These are phyloP conservation scores for Cavenderia fasciculata DNA, from an alignment of 78 protist genomes.

Conservation along the genomic window DNA sequence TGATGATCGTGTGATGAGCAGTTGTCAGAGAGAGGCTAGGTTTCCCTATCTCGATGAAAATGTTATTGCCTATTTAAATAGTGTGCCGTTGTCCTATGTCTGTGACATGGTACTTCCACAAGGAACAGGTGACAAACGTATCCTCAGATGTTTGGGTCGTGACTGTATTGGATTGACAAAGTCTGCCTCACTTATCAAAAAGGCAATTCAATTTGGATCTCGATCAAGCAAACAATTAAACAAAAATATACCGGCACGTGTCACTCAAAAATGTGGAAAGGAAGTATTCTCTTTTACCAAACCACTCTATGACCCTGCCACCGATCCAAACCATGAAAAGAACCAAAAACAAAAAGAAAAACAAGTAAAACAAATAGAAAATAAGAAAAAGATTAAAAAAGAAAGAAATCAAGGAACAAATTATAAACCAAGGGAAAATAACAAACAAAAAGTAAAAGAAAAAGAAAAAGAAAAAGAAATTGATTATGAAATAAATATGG, in stretches of 20 bases:
- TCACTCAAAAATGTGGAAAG: conserved; percentile 63
- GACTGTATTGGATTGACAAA: conserved; percentile 32
- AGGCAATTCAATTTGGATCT: conserved; percentile 91
- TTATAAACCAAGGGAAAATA: too few relatives aligned
- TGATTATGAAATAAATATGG: too few relatives aligned
- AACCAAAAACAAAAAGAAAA: conserved; percentile 2
- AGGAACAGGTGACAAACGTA: conserved; percentile 82
- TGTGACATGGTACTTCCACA: conserved; percentile 59
- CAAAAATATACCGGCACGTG: conserved; percentile 39
- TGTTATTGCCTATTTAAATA: conserved; percentile 36
- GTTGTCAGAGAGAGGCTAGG: conserved; percentile 88
- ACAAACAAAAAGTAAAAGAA: too few relatives aligned
- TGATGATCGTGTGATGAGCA: conserved; percentile 92
- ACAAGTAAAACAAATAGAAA: neutral
- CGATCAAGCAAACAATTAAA: conserved; percentile 57
- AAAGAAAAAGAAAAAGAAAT: too few relatives aligned
- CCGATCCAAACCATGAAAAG: conserved; percentile 13
- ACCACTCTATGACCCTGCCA: conserved; percentile 40
- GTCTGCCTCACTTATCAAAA: conserved; percentile 62
- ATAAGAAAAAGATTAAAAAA: conserved; percentile 4
- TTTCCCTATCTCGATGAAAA: conserved; percentile 90
- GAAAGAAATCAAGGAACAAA: neutral
- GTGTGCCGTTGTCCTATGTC: conserved; percentile 32
- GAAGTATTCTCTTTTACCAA: conserved; percentile 22
- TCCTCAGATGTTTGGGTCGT: conserved; percentile 40